phyloP scores from a whole-genome alignment of 139 green algal species.

The Chlamydomonas incerta region DNA sequence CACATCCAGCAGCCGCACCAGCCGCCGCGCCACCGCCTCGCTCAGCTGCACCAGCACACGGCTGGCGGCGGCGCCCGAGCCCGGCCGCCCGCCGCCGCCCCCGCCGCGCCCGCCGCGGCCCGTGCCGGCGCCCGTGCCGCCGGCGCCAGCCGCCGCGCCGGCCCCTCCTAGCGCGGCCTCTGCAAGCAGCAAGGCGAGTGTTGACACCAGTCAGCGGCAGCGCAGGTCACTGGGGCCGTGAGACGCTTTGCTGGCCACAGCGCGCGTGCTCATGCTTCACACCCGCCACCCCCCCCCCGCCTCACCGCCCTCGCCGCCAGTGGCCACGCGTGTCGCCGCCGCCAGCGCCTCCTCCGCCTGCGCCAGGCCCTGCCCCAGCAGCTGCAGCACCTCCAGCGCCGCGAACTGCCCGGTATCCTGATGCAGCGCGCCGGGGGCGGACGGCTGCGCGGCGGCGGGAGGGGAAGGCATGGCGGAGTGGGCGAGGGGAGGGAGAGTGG shows the following conservation, averaged over 20 bases:
- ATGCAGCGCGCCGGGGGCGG: constrained; percentile 12
- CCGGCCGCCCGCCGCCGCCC: background rate
- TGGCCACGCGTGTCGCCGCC: background rate
- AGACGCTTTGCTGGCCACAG: too few relatives aligned
- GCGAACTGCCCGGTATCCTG: constrained; percentile 5
- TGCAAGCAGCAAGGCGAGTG: too few relatives aligned
- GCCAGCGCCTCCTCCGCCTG: constrained; percentile 17
- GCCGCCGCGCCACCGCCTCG: background rate
- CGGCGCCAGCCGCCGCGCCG: background rate
- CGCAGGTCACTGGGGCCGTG: too few relatives aligned
- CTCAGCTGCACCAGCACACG: constrained; percentile 6
- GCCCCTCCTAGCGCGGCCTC: background rate
- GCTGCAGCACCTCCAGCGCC: constrained; percentile 23
- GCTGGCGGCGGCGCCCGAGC: background rate
- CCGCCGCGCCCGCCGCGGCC: background rate
- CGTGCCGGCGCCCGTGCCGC: background rate
- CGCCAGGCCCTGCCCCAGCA: background rate
- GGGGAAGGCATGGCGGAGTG: background rate
- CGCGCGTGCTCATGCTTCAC: too few relatives aligned
- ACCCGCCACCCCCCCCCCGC: background rate
- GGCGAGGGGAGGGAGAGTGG: background rate
- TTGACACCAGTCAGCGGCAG: too few relatives aligned
- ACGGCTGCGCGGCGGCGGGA: background rate
- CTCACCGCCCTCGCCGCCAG: background rate
- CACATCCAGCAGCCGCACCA: background rate